Evolutionary conservation across 192 early-diverging fungal species (phyloP).

Genomic region (Rhizophagus sp.): DNA sequence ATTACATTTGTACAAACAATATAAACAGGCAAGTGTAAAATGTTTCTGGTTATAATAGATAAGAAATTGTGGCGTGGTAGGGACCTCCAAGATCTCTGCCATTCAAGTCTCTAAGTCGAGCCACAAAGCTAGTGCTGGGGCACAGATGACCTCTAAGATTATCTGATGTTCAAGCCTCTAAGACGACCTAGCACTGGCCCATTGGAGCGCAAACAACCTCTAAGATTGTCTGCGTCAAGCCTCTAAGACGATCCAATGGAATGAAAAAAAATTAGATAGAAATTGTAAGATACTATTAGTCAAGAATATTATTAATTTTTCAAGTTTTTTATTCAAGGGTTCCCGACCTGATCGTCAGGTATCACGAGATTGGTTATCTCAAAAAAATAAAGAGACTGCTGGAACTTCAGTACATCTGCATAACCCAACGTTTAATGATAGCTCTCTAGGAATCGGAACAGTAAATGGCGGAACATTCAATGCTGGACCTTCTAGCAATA

Average conservation of each 20-base stretch:
- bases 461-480: no score
- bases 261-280: slow-evolving; percentile 8
- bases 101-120: slow-evolving; percentile 31
- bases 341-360: no score
- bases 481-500: no score
- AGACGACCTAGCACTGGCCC: slow-evolving; percentile 27
- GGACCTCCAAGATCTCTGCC: slow-evolving; percentile 28
- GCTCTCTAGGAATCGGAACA: no score
- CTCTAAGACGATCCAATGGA: slow-evolving; percentile 21
- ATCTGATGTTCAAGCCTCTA: slow-evolving; percentile 30
- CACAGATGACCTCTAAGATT: slow-evolving; percentile 23
- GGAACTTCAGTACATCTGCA: no score
- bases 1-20: slow-evolving; percentile 8
- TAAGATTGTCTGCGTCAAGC: slow-evolving; percentile 25
- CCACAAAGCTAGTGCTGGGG: slow-evolving; percentile 30
- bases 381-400: no score
- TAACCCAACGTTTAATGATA: no score
- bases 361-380: no score
- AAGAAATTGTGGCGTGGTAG: slow-evolving; percentile 25
- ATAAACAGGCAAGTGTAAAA: slow-evolving; percentile 29
- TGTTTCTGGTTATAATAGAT: slow-evolving; percentile 2
- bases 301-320: slow-evolving; percentile 19
- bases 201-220: slow-evolving; percentile 25
- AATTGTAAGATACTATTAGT: slow-evolving; percentile 7
- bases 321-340: no score